A percentile compares a stretch with the other conserved stretches of the same genome.
Evolutionary conservation across 805 yeast species (phyloP).

Genomic region (Candida broadrunensis): DNA sequence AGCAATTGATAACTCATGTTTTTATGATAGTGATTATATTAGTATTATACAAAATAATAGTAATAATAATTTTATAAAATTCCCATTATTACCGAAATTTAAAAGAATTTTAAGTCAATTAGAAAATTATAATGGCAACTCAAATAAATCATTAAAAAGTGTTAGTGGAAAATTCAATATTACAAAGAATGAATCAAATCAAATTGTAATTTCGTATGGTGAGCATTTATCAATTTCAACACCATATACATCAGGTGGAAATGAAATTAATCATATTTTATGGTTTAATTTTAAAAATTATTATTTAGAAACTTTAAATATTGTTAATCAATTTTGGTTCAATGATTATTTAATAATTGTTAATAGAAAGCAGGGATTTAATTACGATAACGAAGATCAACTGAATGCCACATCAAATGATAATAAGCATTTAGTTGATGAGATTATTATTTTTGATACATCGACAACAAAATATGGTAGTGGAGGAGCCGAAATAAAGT

Average conservation of each 20-base stretch:
- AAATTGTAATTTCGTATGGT: conserved; percentile 27
- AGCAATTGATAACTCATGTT: conserved; percentile 9
- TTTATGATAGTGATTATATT: conserved; percentile 24
- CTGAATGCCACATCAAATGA: conserved; percentile 5
- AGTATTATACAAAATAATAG: conserved; percentile 15
- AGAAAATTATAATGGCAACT: conserved; percentile 18
- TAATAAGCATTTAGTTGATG: conserved; percentile 22
- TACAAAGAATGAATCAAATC: conserved; percentile 19
- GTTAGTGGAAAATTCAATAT: conserved; percentile 20
- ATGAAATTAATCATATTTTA: conserved; percentile 27
- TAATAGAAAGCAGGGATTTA: conserved; percentile 22
- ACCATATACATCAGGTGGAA: conserved; percentile 18
- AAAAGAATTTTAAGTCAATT: conserved; percentile 20
- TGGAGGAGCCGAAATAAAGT: conserved; percentile 26
- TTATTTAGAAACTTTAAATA: conserved; percentile 28
- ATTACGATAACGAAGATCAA: conserved; percentile 10
- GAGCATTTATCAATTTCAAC: conserved; percentile 27
- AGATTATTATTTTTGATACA: conserved; percentile 33
- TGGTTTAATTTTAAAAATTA: conserved; percentile 40
- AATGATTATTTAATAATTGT: conserved; percentile 31
- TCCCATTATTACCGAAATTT: conserved; percentile 29
- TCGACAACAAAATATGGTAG: conserved; percentile 27
- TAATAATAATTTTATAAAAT: conserved; percentile 14
- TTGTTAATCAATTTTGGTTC: conserved; percentile 34
- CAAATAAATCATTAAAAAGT: conserved; percentile 11